Conservation (phyloP, 2,329 filamentous ascomycete genomes). For the Parasarocladium wereldwijsianum region DNA sequence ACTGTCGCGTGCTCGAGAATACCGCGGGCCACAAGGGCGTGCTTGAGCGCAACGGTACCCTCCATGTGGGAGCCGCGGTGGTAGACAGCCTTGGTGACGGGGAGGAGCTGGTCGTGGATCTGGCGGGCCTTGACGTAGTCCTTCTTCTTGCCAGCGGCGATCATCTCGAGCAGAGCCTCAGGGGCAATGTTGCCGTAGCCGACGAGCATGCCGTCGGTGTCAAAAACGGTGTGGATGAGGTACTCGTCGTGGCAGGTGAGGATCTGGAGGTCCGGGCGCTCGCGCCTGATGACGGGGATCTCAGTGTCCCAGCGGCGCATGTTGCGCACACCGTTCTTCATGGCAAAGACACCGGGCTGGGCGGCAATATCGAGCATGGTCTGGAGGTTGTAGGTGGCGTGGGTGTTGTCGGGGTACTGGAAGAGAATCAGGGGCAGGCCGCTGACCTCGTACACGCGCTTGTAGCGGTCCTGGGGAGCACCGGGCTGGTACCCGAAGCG, state of each 20-base stretch:
- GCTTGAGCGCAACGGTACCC: constrained; percentile 35
- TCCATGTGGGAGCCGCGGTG: constrained; percentile 41
- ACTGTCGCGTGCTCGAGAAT: constrained; percentile 34
- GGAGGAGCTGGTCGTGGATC: constrained; percentile 34
- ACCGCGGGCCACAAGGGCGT: constrained; percentile 33
- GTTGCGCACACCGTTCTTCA: constrained; percentile 42
- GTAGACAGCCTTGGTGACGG: constrained; percentile 37
- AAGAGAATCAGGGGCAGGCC: constrained; percentile 35
- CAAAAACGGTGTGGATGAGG: constrained; percentile 34
- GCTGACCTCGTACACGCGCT: constrained; percentile 31
- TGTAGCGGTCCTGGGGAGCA: constrained; percentile 36
- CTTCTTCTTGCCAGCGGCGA: constrained; percentile 31
- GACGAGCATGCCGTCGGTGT: constrained; percentile 38
- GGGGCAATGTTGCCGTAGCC: constrained; percentile 38
- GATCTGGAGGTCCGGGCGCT: constrained; percentile 33
- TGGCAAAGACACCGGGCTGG: constrained; percentile 35
- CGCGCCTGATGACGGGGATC: constrained; percentile 33
- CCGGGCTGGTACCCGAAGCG: constrained; percentile 39
- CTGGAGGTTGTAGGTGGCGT: constrained; percentile 34
- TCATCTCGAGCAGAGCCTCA: constrained; percentile 32
- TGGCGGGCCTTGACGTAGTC: constrained; percentile 31
- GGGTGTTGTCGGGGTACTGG: constrained; percentile 38
- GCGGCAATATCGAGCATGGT: constrained; percentile 37
- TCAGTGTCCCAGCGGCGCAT: constrained; percentile 42
- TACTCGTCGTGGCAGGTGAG: constrained; percentile 38